phyloP scores from a whole-genome alignment of 257 asterid species.

The Gardenia jasminoides region DNA sequence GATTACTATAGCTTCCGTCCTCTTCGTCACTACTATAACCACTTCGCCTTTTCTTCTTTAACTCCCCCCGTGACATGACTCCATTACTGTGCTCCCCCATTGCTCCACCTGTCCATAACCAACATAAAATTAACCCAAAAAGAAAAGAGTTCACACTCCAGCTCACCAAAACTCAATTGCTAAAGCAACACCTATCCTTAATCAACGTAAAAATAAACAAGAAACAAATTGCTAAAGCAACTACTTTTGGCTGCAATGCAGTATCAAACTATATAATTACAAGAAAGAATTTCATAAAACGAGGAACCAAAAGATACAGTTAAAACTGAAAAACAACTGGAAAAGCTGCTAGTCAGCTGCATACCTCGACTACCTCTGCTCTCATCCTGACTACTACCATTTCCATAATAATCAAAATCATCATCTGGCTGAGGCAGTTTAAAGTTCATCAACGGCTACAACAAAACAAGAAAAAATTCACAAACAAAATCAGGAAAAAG shows the following conservation, averaged over 20 bases:
- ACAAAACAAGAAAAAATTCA: slow-evolving; percentile 26
- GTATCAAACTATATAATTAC: background rate
- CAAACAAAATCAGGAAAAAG: background rate
- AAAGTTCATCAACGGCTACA: slow-evolving; percentile 83
- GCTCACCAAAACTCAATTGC: background rate
- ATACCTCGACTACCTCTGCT: slow-evolving; percentile 88
- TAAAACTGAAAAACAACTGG: background rate
- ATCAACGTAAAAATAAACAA: no score
- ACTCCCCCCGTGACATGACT: slow-evolving; percentile 60
- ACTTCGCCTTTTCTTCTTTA: slow-evolving; percentile 68
- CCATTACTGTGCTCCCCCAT: slow-evolving; percentile 54
- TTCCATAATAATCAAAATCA: slow-evolving; percentile 80
- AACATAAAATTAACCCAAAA: slow-evolving; percentile 21
- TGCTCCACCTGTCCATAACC: slow-evolving; percentile 44
- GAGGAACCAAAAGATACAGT: slow-evolving; percentile 5
- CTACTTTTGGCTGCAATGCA: background rate
- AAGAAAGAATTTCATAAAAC: slow-evolving; percentile 4
- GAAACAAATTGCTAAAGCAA: background rate
- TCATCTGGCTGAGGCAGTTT: slow-evolving; percentile 91
- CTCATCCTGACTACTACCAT: slow-evolving; percentile 98
- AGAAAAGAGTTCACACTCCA: slow-evolving; percentile 17
- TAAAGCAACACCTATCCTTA: no score
- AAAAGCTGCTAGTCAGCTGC: background rate
- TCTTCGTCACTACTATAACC: slow-evolving; percentile 77
- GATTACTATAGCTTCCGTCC: slow-evolving; percentile 54